These are phyloP conservation scores for Penicillium pulvis DNA, from an alignment of 495 filamentous ascomycete genomes.

Conservation along the genomic window DNA sequence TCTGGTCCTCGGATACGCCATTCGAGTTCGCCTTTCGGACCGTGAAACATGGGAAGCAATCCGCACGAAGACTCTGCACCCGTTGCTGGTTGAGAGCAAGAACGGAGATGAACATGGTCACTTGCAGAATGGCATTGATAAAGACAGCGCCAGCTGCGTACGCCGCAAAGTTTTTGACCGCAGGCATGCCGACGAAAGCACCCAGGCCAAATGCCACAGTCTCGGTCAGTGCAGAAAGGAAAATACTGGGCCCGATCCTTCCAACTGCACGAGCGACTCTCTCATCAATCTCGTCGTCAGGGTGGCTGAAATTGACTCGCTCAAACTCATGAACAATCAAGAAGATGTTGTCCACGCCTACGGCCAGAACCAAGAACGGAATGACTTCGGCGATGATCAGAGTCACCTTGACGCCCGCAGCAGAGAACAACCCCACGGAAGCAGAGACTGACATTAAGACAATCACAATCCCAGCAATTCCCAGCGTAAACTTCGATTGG, in stretches of 20 bases:
- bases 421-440: constrained; percentile 91
- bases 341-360: constrained; percentile 99
- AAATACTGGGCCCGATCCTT: constrained; percentile 92
- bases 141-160: constrained; percentile 96
- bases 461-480: constrained; percentile 88
- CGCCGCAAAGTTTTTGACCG: constrained; percentile 92
- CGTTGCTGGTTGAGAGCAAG: constrained; percentile 87
- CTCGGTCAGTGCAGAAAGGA: constrained; percentile 92
- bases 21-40: constrained; percentile 63
- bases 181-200: constrained; percentile 95
- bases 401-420: constrained; percentile 85
- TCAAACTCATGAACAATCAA: constrained; percentile 98
- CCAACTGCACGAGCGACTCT: constrained; percentile 83
- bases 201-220: constrained; percentile 91
- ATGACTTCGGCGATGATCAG: constrained; percentile 98
- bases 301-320: constrained; percentile 84
- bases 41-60: constrained; percentile 87
- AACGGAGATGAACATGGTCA: constrained; percentile 94
- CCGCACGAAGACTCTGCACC: constrained; percentile 82
- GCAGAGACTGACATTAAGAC: constrained; percentile 97
- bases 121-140: constrained; percentile 91
- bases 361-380: constrained; percentile 91
- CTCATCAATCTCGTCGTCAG: constrained; percentile 81
- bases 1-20: constrained; percentile 49
- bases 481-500: constrained; percentile 93